phyloP scores from a whole-genome alignment of 768 basidiomycete species.

The Daedalea quercina region DNA sequence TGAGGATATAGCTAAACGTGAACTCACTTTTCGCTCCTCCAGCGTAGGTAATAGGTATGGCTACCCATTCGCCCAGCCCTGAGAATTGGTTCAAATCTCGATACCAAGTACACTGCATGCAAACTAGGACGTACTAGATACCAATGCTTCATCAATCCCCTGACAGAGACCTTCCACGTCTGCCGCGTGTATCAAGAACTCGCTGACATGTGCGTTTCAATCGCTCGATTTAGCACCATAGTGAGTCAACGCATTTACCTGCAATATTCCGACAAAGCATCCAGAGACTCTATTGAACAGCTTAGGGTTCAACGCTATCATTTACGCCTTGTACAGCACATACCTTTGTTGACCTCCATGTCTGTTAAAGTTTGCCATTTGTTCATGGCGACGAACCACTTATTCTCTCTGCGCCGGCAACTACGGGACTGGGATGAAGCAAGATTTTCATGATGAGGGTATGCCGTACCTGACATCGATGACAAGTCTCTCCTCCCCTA shows the following conservation, averaged over 20 bases:
- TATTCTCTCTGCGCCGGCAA: conserved; percentile 69
- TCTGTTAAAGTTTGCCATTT: conserved; percentile 97
- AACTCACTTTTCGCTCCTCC: conserved; percentile 83
- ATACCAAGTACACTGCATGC: no score
- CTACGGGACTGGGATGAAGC: conserved; percentile 32
- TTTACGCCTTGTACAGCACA: no score
- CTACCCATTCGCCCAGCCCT: conserved; percentile 91
- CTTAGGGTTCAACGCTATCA: not conserved
- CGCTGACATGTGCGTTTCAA: conserved; percentile 42
- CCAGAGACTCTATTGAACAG: conserved; percentile 59
- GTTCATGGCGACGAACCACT: conserved; percentile 97
- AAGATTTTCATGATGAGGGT: not conserved
- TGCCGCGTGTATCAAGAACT: conserved; percentile 95
- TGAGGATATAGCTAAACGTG: not conserved
- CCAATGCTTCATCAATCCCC: conserved; percentile 90
- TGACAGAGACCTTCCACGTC: conserved; percentile 97
- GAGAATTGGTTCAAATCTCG: not conserved
- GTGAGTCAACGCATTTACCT: conserved; percentile 38
- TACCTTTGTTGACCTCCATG: conserved; percentile 84
- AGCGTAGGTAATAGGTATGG: conserved; percentile 91
- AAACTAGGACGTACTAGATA: conserved; percentile 59
- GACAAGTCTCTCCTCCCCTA: conserved; percentile 85
- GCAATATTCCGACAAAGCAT: conserved; percentile 73
- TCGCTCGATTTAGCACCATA: conserved; percentile 20
- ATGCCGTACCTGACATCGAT: conserved; percentile 82